A percentile compares a stretch with the other conserved stretches of the same genome.
Evolutionary conservation across 23 red algal genomes (phyloP).

Genomic region (Gracilaria vermiculophylla): DNA sequence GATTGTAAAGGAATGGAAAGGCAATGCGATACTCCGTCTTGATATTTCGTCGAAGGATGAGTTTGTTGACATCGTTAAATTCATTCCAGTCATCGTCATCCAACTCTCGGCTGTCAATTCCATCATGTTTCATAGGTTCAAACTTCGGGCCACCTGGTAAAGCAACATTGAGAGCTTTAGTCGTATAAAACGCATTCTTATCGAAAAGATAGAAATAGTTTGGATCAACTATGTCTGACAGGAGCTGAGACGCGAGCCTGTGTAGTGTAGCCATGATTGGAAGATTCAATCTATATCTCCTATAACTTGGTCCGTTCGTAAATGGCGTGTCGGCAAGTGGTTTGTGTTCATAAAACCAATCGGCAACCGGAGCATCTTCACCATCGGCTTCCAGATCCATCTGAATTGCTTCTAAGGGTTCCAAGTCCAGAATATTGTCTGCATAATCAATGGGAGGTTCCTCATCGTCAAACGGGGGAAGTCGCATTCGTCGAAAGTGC

Average conservation of each 20-base stretch:
- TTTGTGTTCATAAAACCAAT: conserved; percentile 90
- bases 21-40: conserved; percentile 90
- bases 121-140: conserved; percentile 81
- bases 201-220: conserved; percentile 92
- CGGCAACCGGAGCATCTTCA: conserved; percentile 82
- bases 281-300: conserved; percentile 73
- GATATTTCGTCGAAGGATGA: conserved; percentile 83
- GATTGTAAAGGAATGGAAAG: conserved; percentile 93
- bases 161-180: conserved; percentile 87
- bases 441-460: conserved; percentile 94
- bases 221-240: conserved; percentile 80
- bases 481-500: conserved; percentile 81
- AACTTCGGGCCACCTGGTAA: conserved; percentile 96
- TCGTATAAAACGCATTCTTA: conserved; percentile 85
- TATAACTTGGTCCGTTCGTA: conserved; percentile 80
- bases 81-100: conserved; percentile 98
- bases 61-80: conserved; percentile 96
- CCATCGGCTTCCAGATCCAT: conserved; percentile 84
- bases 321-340: conserved; percentile 64
- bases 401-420: conserved; percentile 88
- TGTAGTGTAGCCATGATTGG: conserved; percentile 86
- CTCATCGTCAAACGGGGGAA: conserved; percentile 97
- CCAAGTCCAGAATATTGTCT: conserved; percentile 90
- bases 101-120: conserved; percentile 40
- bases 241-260: conserved; percentile 73